Percentiles rank a stretch among this genome's conserved stretches.
Conservation (phyloP, 2,329 filamentous ascomycete species). For the Tolypocladium album region DNA sequence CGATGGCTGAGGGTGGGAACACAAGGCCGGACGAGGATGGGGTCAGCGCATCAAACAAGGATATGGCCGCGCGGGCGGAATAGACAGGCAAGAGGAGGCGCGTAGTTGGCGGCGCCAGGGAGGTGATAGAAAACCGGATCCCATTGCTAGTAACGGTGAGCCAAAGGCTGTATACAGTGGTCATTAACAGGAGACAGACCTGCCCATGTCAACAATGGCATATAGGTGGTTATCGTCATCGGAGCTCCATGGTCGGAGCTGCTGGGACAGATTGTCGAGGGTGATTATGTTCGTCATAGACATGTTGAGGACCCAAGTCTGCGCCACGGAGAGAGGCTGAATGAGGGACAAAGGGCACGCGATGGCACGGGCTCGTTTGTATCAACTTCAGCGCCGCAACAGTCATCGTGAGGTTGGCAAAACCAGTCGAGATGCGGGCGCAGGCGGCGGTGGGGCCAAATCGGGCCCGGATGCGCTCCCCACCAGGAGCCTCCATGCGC, state of each 20-base stretch:
- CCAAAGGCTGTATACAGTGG: neutral
- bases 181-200: conserved; percentile 22
- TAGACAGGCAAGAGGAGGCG: conserved; percentile 70
- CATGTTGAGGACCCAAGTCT: conserved; percentile 10
- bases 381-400: neutral
- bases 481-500: neutral
- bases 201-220: conserved; percentile 51
- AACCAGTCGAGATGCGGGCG: neutral
- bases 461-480: neutral
- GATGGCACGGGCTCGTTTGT: neutral
- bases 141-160: conserved; percentile 54
- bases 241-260: conserved; percentile 37
- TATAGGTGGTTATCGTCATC: conserved; percentile 37
- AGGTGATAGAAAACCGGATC: conserved; percentile 83
- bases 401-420: neutral
- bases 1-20: conserved; percentile 48
- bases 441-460: neutral
- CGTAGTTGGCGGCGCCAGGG: conserved; percentile 58
- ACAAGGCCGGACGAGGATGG: conserved; percentile 26
- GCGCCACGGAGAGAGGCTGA: neutral
- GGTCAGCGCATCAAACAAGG: conserved; percentile 73
- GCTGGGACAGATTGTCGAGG: conserved; percentile 38
- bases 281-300: conserved; percentile 32
- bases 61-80: conserved; percentile 68
- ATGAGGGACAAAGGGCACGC: neutral